Conservation (phyloP, 805 yeast genomes). For the Millerozyma miso region DNA sequence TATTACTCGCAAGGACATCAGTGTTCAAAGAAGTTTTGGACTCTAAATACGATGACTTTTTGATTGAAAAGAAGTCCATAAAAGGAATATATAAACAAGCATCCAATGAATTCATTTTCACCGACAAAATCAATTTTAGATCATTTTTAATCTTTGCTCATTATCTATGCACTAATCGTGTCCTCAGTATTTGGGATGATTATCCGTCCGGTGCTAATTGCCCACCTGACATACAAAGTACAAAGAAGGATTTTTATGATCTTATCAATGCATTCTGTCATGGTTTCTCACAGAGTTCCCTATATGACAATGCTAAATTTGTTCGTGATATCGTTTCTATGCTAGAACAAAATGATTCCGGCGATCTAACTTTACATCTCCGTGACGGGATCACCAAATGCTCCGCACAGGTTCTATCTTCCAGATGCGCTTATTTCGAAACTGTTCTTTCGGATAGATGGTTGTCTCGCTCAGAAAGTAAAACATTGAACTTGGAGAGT, state of each 20-base stretch:
- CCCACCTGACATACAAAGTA: constrained; percentile 24
- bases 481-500: constrained; percentile 39
- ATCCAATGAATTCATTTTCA: constrained; percentile 14
- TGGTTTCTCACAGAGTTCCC: constrained; percentile 22
- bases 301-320: constrained; percentile 15
- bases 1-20: constrained; percentile 29
- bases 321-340: constrained; percentile 13
- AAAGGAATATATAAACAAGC: constrained; percentile 19
- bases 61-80: constrained; percentile 19
- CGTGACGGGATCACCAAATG: constrained; percentile 43
- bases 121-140: constrained; percentile 23
- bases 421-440: constrained; percentile 62
- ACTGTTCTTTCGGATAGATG: constrained; percentile 54
- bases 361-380: constrained; percentile 46
- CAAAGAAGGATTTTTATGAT: constrained; percentile 25
- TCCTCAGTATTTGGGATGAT: constrained; percentile 45
- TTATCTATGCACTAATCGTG: constrained; percentile 46
- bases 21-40: constrained; percentile 20
- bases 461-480: constrained; percentile 24
- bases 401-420: constrained; percentile 49
- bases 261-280: constrained; percentile 18
- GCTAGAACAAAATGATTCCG: constrained; percentile 13
- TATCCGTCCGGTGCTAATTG: constrained; percentile 20
- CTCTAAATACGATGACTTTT: constrained; percentile 15
- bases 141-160: constrained; percentile 41